Percentiles rank a stretch among this genome's conserved stretches.
Conservation (phyloP, 208 protist species). For the Giardia muris region DNA sequence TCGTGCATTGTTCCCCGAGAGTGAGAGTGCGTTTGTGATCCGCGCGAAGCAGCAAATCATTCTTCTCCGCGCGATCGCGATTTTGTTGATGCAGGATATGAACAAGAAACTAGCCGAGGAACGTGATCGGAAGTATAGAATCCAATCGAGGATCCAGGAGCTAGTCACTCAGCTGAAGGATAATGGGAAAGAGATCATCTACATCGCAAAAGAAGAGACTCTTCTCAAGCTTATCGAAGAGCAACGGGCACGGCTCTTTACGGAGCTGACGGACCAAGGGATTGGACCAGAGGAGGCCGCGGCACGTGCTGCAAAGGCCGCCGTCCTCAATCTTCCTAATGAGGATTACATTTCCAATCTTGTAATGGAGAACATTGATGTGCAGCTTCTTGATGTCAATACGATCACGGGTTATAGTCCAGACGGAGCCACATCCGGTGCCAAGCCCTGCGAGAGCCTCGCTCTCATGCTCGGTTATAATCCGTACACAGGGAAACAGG, state of each 20-base stretch:
- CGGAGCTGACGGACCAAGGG: background rate
- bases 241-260: background rate
- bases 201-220: background rate
- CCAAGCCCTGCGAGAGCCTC: background rate
- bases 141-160: background rate
- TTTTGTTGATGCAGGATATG: background rate
- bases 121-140: background rate
- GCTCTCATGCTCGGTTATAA: background rate
- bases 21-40: background rate
- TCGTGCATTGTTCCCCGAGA: background rate
- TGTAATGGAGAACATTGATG: background rate
- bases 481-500: background rate
- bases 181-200: slow-evolving; percentile 11
- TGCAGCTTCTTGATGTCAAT: slow-evolving; percentile 9
- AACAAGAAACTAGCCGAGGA: background rate
- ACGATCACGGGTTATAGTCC: background rate
- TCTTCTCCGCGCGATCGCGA: background rate
- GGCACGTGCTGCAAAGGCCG: background rate
- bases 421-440: background rate
- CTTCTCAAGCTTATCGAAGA: slow-evolving; percentile 7
- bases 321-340: background rate
- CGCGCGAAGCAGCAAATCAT: background rate
- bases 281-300: background rate
- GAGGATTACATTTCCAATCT: background rate
- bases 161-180: background rate